Percentiles rank a stretch among this genome's conserved stretches.
Evolutionary conservation across 345 rosid species (phyloP).

Genomic region (Jatropha curcas): DNA sequence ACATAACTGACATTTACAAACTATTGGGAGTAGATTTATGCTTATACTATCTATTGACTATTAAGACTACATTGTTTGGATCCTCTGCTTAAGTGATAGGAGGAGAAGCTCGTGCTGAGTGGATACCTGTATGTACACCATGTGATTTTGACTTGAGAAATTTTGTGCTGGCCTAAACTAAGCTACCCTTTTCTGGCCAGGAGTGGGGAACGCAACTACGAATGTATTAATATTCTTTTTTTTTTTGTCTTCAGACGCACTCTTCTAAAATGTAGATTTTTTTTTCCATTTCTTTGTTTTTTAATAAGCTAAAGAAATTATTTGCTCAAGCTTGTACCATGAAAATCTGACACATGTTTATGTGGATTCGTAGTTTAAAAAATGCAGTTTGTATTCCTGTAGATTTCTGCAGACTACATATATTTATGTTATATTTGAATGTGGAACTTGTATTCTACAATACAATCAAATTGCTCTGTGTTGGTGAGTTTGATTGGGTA

Average conservation of each 20-base stretch:
- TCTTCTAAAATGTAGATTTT: background rate
- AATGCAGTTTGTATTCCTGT: conserved; percentile 27
- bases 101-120: background rate
- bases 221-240: background rate
- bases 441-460: conserved; percentile 25
- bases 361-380: conserved; percentile 26
- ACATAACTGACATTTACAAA: too few species aligned
- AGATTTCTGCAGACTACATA: conserved; percentile 21
- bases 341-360: background rate
- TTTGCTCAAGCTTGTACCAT: background rate
- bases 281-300: background rate
- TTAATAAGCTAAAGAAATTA: background rate
- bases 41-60: background rate
- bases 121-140: background rate
- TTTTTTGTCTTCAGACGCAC: background rate
- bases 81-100: background rate
- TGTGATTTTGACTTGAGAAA: background rate
- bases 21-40: too few species aligned
- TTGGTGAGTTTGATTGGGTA: conserved; percentile 49
- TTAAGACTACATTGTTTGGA: background rate
- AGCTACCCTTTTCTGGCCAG: background rate
- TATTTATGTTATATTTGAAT: conserved; percentile 22
- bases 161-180: background rate
- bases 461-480: conserved; percentile 27
- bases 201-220: background rate